Evolutionary conservation across 441 rosid species (phyloP).

Genomic region (Populus hybrid): DNA sequence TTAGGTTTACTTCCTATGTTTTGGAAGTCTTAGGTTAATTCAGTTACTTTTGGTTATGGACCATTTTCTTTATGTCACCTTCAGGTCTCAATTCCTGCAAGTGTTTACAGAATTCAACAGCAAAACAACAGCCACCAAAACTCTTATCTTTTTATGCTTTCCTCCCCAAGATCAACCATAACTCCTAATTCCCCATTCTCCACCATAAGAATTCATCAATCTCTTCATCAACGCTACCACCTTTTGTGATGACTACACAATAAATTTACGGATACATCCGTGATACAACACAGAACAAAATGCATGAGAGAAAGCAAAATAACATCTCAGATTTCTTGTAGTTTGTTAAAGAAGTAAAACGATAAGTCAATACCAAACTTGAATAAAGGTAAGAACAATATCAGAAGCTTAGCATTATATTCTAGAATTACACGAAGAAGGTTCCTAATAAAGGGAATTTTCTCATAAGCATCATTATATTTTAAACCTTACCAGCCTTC

Average conservation of each 20-base stretch:
- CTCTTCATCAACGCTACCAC: background rate
- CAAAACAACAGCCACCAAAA: background rate
- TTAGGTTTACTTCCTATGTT: background rate
- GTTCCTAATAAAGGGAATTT: slow-evolving; percentile 1
- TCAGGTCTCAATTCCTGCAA: background rate
- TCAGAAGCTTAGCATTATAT: background rate
- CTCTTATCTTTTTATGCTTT: background rate
- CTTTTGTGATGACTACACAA: background rate
- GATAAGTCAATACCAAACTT: background rate
- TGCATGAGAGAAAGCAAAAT: background rate
- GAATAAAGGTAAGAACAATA: background rate
- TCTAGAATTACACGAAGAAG: background rate
- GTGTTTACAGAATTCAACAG: background rate
- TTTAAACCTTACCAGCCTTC: slow-evolving; percentile 85
- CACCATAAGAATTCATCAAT: background rate
- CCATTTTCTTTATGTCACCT: background rate
- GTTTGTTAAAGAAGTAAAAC: background rate
- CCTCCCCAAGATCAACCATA: background rate
- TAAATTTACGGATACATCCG: background rate
- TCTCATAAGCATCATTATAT: slow-evolving; percentile 16
- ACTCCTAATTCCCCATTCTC: background rate
- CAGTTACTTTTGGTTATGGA: background rate
- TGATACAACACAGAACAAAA: background rate
- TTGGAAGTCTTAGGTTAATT: background rate
- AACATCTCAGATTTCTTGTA: background rate